Percentiles rank a stretch among this genome's conserved stretches.
Conservation (phyloP, 164 flowering plant genomes). For the Tinospora cordifolia region DNA sequence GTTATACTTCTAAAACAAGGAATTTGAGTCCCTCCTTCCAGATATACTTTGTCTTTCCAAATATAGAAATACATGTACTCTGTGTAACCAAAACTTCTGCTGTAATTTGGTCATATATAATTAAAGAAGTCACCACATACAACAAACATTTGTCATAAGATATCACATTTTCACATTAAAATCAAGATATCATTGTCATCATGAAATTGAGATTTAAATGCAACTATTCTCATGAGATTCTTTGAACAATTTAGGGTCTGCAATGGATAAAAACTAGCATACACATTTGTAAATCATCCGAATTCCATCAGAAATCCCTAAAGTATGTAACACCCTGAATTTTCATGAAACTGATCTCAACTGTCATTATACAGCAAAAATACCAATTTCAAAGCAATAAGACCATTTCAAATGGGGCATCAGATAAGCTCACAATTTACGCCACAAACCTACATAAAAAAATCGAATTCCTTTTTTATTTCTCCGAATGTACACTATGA, state of each 20-base stretch:
- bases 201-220: background rate
- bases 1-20: no score
- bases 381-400: background rate
- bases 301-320: background rate
- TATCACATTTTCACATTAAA: background rate
- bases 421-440: no score
- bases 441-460: no score
- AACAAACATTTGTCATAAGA: background rate
- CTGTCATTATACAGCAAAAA: background rate
- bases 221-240: background rate
- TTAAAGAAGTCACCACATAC: background rate
- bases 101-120: background rate
- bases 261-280: background rate
- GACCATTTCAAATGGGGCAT: background rate
- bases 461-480: no score
- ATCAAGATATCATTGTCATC: background rate
- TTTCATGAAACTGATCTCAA: background rate
- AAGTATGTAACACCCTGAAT: background rate
- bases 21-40: no score
- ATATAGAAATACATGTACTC: no score
- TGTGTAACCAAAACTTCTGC: no score
- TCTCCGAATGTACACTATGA: background rate
- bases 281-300: background rate
- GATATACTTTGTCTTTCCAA: no score
- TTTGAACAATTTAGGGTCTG: background rate